These are phyloP conservation scores for Solanum dulcamara DNA, from an alignment of 257 asterid genomes.

Conservation along the genomic window DNA sequence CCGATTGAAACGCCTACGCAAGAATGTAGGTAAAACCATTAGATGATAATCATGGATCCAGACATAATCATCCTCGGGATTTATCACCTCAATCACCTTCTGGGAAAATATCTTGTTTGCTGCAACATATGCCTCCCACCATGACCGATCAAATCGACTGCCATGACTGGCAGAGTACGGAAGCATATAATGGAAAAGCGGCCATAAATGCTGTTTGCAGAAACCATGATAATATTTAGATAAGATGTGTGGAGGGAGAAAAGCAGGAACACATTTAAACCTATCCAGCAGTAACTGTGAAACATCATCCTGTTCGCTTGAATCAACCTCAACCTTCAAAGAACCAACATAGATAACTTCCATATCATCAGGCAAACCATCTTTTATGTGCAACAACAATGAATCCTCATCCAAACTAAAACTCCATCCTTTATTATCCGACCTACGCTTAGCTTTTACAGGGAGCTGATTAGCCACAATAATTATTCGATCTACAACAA, in stretches of 20 bases:
- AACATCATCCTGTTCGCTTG: slow-evolving; percentile 45
- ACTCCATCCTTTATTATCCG: slow-evolving; percentile 37
- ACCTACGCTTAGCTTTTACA: slow-evolving; percentile 31
- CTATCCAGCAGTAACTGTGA: slow-evolving; percentile 37
- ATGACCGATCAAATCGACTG: slow-evolving; percentile 36
- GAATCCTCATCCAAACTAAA: slow-evolving; percentile 55
- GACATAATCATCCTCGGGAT: slow-evolving; percentile 45
- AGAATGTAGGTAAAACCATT: slow-evolving; percentile 43
- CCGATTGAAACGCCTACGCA: slow-evolving; percentile 34
- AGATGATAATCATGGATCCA: slow-evolving; percentile 52
- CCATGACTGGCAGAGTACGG: slow-evolving; percentile 45
- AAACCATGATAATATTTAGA: slow-evolving; percentile 42
- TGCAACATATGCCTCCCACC: slow-evolving; percentile 50
- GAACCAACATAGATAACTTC: slow-evolving; percentile 45
- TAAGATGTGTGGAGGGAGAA: slow-evolving; percentile 31
- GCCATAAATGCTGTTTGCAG: slow-evolving; percentile 48
- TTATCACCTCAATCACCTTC: slow-evolving; percentile 45
- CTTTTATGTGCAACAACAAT: slow-evolving; percentile 28
- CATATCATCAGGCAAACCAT: slow-evolving; percentile 44
- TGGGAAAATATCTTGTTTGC: slow-evolving; percentile 44
- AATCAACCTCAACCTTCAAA: slow-evolving; percentile 33
- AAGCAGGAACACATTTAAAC: slow-evolving; percentile 45
- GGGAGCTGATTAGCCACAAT: slow-evolving; percentile 49
- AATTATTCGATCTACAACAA: slow-evolving; percentile 26
- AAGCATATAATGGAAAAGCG: slow-evolving; percentile 43